Evolutionary conservation across 331 rosid species (phyloP), one percentile per base, ranked within the genome.

Genomic region (Rhamnella rubrinervis): DNA sequence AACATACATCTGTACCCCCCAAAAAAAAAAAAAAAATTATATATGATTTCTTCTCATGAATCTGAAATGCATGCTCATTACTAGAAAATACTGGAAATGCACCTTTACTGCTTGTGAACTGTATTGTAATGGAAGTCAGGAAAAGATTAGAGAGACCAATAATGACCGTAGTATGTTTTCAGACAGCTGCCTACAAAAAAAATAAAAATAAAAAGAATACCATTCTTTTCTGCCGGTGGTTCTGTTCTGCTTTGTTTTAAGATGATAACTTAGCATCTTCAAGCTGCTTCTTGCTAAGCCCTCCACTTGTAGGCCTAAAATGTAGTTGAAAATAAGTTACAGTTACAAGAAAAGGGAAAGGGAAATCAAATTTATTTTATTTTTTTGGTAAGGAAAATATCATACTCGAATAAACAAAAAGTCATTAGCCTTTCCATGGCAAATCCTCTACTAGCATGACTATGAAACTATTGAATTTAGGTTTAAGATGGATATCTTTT

Each of bases 231-330:
- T 15, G 21, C 40, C 19, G 39, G 7, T 46, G 37, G 6, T 31
- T 52, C 35, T 63, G 47, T 56, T 39, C 35, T 28, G 40, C 37
- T 20, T 56, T 49, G 68, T 40, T 67, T 74, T 74, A 80, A 59
- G 82, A 19, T 26, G 81, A 82, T 57, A 31, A 17, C 52, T 77
- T 72, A 67, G 81, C 81, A 65, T 86, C 80, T 66, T 86, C 84
- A 68, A 47, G 44, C 6, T 37, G 63, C 71, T 78, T 80, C 71
- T 78, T 80, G 41, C 46, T 52, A 55, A 84, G 72, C 75, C 92
- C 96, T 65, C 96, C 96, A 68, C 96, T 89, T 1, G 92, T 73
- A 57, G 96, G 90, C 87, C 96, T 89, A 65, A 74, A 76, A 68
- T 7, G 20, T 68, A 58, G 37, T 70, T 10, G 28, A n/a, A 56